Conservation (phyloP, 106 monocot genomes). For the Narthecium ossifragum region DNA sequence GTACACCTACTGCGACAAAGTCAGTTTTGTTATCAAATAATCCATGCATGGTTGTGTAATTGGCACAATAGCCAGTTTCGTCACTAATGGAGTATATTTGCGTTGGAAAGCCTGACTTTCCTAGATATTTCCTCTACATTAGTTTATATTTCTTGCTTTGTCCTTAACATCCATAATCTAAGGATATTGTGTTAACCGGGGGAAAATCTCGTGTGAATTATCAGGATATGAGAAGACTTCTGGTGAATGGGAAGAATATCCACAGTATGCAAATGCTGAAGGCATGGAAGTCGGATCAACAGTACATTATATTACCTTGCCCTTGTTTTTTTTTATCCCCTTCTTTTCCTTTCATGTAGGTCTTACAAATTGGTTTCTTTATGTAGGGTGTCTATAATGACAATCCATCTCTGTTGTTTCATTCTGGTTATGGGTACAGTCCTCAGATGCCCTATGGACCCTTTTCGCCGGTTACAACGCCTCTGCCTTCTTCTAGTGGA, state of each 20-base stretch:
- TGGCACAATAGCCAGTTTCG: too few relatives aligned
- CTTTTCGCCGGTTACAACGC: conserved; percentile 65
- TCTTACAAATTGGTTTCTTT: not conserved
- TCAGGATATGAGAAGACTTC: conserved; percentile 60
- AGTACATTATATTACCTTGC: conserved; percentile 30
- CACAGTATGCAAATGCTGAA: conserved; percentile 36
- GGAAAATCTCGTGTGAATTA: not conserved
- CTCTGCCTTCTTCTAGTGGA: conserved; percentile 43
- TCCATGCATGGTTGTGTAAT: too few relatives aligned
- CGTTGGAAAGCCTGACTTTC: too few relatives aligned
- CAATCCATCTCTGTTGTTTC: conserved; percentile 50
- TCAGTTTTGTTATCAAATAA: too few relatives aligned
- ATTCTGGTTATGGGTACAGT: conserved; percentile 58
- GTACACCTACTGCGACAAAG: too few relatives aligned
- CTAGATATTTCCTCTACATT: too few relatives aligned
- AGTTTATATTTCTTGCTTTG: too few relatives aligned
- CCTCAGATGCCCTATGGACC: conserved; percentile 66
- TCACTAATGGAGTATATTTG: too few relatives aligned
- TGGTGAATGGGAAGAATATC: conserved; percentile 52
- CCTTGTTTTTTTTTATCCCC: not conserved
- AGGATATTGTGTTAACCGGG: too few relatives aligned
- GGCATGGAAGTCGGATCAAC: conserved; percentile 44
- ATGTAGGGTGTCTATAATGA: conserved; percentile 59
- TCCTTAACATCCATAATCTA: too few relatives aligned
- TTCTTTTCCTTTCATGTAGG: conserved; percentile 2